phyloP scores from a whole-genome alignment of 371 early-diverging fungal species.

The Haplosporangium sp. region DNA sequence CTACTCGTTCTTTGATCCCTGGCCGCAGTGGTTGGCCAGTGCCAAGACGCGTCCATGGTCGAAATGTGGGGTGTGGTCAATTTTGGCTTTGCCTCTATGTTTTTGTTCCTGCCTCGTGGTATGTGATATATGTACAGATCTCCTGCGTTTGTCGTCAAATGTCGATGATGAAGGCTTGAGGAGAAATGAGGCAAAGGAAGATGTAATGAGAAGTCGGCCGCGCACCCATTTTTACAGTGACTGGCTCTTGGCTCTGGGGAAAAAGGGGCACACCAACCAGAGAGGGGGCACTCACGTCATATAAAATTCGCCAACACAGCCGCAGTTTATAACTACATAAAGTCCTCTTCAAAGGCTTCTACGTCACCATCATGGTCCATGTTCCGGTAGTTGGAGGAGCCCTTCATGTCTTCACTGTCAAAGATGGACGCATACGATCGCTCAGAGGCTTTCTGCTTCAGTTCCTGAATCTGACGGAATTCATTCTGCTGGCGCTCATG shows the following conservation, averaged over 20 bases:
- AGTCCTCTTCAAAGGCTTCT: slow-evolving; percentile 77
- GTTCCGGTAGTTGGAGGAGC: slow-evolving; percentile 63
- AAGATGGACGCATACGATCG: slow-evolving; percentile 67
- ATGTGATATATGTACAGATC: too few species aligned
- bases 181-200: not conserved
- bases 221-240: too few species aligned
- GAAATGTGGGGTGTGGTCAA: not conserved
- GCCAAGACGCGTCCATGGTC: slow-evolving; percentile 48
- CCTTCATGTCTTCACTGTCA: slow-evolving; percentile 68
- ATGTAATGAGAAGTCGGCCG: not conserved
- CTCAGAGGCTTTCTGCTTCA: slow-evolving; percentile 58
- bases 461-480: slow-evolving; percentile 15
- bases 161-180: not conserved
- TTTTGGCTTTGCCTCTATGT: not conserved
- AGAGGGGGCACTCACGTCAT: not conserved
- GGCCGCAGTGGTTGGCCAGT: slow-evolving; percentile 1
- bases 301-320: not conserved
- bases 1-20: not conserved
- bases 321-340: slow-evolving; percentile 63
- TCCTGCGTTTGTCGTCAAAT: not conserved
- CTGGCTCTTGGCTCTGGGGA: too few species aligned
- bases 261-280: not conserved
- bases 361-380: slow-evolving; percentile 65
- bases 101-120: not conserved
- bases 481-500: slow-evolving; percentile 57